These are phyloP conservation scores for Rhynchospora pubera DNA, from an alignment of 176 grass and related monocot species.

Conservation along the genomic window DNA sequence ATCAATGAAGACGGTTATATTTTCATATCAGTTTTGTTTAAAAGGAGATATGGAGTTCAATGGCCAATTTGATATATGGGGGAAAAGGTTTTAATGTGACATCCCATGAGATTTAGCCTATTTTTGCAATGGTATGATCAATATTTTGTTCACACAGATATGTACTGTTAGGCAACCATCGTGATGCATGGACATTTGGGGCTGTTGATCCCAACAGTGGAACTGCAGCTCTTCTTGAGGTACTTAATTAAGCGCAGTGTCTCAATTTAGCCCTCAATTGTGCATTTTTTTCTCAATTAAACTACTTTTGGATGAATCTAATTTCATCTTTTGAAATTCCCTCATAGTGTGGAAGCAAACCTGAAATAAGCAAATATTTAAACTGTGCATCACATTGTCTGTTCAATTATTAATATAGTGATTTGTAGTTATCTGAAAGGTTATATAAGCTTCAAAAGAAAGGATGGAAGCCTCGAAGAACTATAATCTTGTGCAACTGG, in stretches of 20 bases:
- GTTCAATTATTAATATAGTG: slow-evolving; percentile 14
- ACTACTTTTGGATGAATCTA: background rate
- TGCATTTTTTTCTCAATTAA: background rate
- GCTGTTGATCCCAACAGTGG: slow-evolving; percentile 77
- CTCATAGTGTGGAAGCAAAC: background rate
- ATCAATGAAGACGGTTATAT: background rate
- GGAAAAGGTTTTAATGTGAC: background rate
- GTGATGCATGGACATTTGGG: slow-evolving; percentile 95
- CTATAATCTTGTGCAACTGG: slow-evolving; percentile 89
- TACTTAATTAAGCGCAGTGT: slow-evolving; percentile 1
- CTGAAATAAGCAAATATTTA: background rate
- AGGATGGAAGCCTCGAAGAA: slow-evolving; percentile 76
- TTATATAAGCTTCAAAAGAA: slow-evolving; percentile 69
- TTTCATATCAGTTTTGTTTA: background rate
- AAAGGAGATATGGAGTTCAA: background rate
- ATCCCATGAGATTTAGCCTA: background rate
- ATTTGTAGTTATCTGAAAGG: slow-evolving; percentile 70
- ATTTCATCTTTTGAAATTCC: background rate
- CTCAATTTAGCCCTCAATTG: background rate
- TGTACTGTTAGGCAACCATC: slow-evolving; percentile 87
- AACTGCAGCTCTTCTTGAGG: slow-evolving; percentile 87
- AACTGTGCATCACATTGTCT: background rate
- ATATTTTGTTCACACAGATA: slow-evolving; percentile 33
- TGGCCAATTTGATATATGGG: background rate
- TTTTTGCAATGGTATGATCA: background rate